Evolutionary conservation across 75 land plant species (phyloP), one percentile per base, ranked within the genome.

Genomic region (Picea glauca): DNA sequence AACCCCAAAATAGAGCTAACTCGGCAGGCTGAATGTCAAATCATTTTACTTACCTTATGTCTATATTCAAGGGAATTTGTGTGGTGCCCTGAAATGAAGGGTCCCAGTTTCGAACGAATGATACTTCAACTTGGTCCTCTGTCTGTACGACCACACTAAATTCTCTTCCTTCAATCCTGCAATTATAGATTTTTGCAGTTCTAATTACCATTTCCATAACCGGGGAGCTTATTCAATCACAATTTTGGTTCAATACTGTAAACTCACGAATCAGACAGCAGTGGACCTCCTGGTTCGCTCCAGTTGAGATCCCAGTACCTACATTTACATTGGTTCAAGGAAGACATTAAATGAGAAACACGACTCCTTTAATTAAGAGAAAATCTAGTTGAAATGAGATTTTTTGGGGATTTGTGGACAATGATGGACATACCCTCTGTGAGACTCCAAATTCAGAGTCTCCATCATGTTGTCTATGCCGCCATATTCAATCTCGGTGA

Each of bases 251-350:
- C 15, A 75, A 33, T 32, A 72, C 1, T 6, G 56, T 5, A 35
- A 60, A 74, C 83, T 60, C 79, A 87, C 89, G 81, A 35, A 40
- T 81, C 72, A 59, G 79, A 87, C 61, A 76, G 78, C 72, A 84
- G 83, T 43, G 79, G 79, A 20, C 78, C 89, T 56, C 86, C 84
- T 33, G 86, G 86, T 62, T 78, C 76, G 54, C 59, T 87, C 89
- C 89, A 84, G 78, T 87, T 87, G 63, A 84, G 33, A 33, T 87
- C 88, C 88, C 88, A 87, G 43, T 87, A 87, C 38, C 88, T 87
- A 81, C 80, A 84, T 11, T 54, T 21, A 79, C 43, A 13, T 14
- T 43, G 66, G 30, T 32, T 38, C 20, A 26, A 35, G 18, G 23
- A 4, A 56, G 4, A 5, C 63, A 58, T 70, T 32, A 12, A 23